Conservation (phyloP, 2,329 filamentous ascomycete species). For the Fusarium equiseti region DNA sequence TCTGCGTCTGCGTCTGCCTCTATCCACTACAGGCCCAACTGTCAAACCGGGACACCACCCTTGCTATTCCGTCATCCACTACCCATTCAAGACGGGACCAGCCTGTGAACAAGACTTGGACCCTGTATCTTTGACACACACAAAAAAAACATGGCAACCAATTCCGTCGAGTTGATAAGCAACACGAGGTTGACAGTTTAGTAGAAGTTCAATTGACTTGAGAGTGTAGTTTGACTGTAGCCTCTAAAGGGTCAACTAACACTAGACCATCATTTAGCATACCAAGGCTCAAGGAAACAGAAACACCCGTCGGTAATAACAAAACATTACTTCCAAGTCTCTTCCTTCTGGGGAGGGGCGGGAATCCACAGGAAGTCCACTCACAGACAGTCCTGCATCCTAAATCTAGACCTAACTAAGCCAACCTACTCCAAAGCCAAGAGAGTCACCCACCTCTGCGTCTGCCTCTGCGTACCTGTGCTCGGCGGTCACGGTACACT, state of each 20-base stretch:
- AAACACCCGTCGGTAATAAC: constrained; percentile 12
- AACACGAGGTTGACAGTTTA: not conserved
- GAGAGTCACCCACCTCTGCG: not conserved
- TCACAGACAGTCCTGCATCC: constrained; percentile 22
- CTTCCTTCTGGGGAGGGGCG: constrained; percentile 23
- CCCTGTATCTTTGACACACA: constrained; percentile 32
- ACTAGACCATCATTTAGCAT: not conserved
- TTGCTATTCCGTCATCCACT: constrained; percentile 39
- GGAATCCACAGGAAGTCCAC: constrained; percentile 37
- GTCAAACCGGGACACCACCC: constrained; percentile 34
- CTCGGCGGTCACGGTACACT: constrained; percentile 30
- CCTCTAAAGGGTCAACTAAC: not conserved
- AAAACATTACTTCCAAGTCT: not conserved
- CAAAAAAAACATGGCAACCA: constrained; percentile 22
- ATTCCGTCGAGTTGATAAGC: constrained; percentile 6
- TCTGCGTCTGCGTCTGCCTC: not conserved
- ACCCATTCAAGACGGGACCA: constrained; percentile 35
- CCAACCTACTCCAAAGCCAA: constrained; percentile 13
- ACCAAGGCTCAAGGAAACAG: not conserved
- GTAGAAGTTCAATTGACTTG: not conserved
- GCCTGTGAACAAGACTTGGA: constrained; percentile 42
- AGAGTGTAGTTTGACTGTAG: not conserved
- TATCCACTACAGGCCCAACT: constrained; percentile 20
- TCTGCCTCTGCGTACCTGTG: not conserved
- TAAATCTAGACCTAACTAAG: constrained; percentile 32